These are phyloP conservation scores for Penicillium sp. DNA, from an alignment of 2,329 filamentous ascomycete genomes.

Conservation along the genomic window DNA sequence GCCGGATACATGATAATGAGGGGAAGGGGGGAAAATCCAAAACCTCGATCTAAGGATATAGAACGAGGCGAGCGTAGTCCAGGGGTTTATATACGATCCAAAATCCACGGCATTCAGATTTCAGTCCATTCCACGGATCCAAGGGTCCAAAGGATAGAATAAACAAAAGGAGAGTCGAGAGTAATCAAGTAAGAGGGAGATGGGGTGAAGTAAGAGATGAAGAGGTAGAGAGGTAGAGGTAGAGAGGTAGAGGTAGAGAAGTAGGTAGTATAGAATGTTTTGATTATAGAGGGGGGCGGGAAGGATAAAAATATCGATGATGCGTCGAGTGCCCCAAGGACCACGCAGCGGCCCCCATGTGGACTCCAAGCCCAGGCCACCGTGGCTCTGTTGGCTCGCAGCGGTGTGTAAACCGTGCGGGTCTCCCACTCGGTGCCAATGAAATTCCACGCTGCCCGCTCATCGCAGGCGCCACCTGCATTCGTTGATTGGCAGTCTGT, in stretches of 20 bases:
- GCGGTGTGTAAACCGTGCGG: conserved; percentile 11
- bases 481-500: conserved; percentile 8
- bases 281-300: conserved; percentile 1
- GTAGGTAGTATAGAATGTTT: conserved; percentile 1
- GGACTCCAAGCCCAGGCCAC: background rate
- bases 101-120: background rate
- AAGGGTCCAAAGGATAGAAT: conserved; percentile 6
- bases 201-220: background rate
- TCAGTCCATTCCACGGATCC: conserved; percentile 8
- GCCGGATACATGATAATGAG: conserved; percentile 41
- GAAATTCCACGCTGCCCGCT: background rate
- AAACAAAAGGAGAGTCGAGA: conserved; percentile 8
- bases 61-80: background rate
- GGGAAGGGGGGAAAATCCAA: conserved; percentile 4
- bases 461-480: conserved; percentile 18
- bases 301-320: conserved; percentile 21
- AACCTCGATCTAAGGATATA: conserved; percentile 1
- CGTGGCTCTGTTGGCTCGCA: background rate
- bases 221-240: conserved; percentile 9
- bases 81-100: background rate
- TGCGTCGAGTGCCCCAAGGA: conserved; percentile 13
- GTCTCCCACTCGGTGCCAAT: background rate
- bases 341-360: background rate
- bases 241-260: background rate
- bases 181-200: conserved; percentile 12